Conservation (phyloP, 305 asterid genomes). For the Fraxinus sp. region DNA sequence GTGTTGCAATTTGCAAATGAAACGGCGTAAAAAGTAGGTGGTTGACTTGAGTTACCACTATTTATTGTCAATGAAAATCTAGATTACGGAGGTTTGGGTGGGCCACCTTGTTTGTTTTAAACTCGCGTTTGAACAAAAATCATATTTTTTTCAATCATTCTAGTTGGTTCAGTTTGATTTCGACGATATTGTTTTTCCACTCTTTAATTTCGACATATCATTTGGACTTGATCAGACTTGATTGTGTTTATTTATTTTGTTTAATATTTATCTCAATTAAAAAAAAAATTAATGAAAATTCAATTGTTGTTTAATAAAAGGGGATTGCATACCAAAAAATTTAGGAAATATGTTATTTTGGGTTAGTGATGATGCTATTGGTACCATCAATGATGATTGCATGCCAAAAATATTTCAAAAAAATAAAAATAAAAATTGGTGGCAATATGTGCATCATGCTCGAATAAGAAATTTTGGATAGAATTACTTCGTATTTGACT, state of each 20-base stretch:
- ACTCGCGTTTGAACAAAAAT: neutral
- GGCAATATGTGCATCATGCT: neutral
- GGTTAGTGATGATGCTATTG: neutral
- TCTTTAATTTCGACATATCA: neutral
- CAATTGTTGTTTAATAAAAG: neutral
- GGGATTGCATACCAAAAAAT: neutral
- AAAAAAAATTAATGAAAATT: too few species aligned
- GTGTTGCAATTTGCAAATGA: neutral
- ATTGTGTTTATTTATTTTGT: neutral
- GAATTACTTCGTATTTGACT: neutral
- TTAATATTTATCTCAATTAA: neutral
- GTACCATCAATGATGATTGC: neutral
- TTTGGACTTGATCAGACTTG: neutral
- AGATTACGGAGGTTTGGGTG: neutral
- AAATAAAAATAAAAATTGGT: neutral
- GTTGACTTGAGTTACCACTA: neutral
- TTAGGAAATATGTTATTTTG: neutral
- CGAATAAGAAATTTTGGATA: neutral
- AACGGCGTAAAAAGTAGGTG: neutral
- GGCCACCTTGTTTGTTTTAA: too few species aligned
- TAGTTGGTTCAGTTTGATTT: neutral
- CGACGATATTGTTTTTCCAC: neutral
- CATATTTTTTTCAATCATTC: neutral
- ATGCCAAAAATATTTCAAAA: neutral
- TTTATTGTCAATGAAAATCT: conserved; percentile 11